A percentile compares a stretch with the other conserved stretches of the same genome.
Conservation (phyloP, 2,329 filamentous ascomycete genomes). For the Phyllosticta capitalensis region DNA sequence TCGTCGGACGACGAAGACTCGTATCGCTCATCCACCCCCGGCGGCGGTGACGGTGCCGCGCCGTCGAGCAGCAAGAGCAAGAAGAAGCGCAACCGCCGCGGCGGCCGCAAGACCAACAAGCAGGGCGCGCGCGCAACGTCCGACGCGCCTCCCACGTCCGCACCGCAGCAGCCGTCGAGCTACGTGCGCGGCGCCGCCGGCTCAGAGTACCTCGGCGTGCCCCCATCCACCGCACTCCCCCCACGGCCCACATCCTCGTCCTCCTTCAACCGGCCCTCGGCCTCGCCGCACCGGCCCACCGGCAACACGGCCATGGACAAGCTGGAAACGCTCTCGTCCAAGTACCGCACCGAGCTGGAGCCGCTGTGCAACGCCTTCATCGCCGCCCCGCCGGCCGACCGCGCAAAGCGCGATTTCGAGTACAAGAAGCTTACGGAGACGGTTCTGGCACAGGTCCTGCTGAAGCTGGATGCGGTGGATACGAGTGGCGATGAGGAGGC, state of each 20-base stretch:
- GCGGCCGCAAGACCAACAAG: conserved; percentile 39
- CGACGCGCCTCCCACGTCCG: background rate
- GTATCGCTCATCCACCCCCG: conserved; percentile 13
- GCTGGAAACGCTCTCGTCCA: conserved; percentile 54
- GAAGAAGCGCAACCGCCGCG: conserved; percentile 32
- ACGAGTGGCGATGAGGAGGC: conserved; percentile 59
- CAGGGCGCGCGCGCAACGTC: conserved; percentile 14
- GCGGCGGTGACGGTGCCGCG: conserved; percentile 17
- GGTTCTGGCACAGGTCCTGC: conserved; percentile 62
- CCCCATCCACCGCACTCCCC: conserved; percentile 21
- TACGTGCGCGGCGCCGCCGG: conserved; percentile 20
- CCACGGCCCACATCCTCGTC: conserved; percentile 25
- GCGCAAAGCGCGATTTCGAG: conserved; percentile 61
- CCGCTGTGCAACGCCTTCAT: conserved; percentile 56
- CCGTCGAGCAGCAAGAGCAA: conserved; percentile 22
- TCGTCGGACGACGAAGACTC: conserved; percentile 24
- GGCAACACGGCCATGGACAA: conserved; percentile 45
- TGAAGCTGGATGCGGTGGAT: conserved; percentile 71
- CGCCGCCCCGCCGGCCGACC: conserved; percentile 52
- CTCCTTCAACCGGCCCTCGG: conserved; percentile 30
- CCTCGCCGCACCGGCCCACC: conserved; percentile 25
- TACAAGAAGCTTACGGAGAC: conserved; percentile 68
- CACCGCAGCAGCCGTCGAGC: conserved; percentile 22
- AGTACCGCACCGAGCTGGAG: conserved; percentile 56
- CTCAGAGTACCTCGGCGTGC: conserved; percentile 29